These are phyloP conservation scores for Lipomyces japonicus DNA, from an alignment of 805 yeast species.

Conservation along the genomic window DNA sequence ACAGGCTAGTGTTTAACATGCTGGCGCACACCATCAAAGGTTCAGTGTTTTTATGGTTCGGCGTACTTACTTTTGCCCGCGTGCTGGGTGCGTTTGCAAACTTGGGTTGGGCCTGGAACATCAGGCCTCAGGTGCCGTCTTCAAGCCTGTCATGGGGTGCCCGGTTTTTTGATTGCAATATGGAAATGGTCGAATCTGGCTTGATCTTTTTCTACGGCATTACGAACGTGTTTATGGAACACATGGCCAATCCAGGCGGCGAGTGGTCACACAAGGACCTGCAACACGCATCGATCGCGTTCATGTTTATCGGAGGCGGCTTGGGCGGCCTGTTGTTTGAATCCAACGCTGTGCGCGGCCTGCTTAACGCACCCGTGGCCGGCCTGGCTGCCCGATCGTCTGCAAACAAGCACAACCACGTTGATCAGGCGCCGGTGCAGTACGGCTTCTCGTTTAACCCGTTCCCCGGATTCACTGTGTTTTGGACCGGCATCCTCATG, in stretches of 20 bases:
- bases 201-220: slow-evolving; percentile 83
- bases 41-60: slow-evolving; percentile 75
- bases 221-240: slow-evolving; percentile 88
- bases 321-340: slow-evolving; percentile 85
- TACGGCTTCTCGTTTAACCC: slow-evolving; percentile 76
- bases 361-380: slow-evolving; percentile 27
- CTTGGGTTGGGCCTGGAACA: slow-evolving; percentile 91
- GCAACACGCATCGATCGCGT: slow-evolving; percentile 88
- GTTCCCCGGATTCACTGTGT: slow-evolving; percentile 86
- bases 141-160: slow-evolving; percentile 34
- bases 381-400: slow-evolving; percentile 5
- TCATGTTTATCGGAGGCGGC: slow-evolving; percentile 88
- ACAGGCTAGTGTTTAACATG: slow-evolving; percentile 64
- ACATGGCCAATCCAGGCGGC: slow-evolving; percentile 72
- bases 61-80: slow-evolving; percentile 76
- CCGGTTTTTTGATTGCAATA: slow-evolving; percentile 50
- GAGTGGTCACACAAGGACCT: slow-evolving; percentile 85
- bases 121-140: slow-evolving; percentile 30
- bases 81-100: slow-evolving; percentile 76
- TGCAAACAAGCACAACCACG: no score
- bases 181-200: slow-evolving; percentile 80
- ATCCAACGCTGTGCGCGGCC: slow-evolving; percentile 38
- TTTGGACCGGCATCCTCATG: slow-evolving; percentile 96
- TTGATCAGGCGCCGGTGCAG: slow-evolving; percentile 22
- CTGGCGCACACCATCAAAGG: slow-evolving; percentile 97